Percentiles rank a stretch among this genome's conserved stretches.
Evolutionary conservation across 2,329 filamentous ascomycete species (phyloP).

Genomic region (Trichoderma brevicompactum): DNA sequence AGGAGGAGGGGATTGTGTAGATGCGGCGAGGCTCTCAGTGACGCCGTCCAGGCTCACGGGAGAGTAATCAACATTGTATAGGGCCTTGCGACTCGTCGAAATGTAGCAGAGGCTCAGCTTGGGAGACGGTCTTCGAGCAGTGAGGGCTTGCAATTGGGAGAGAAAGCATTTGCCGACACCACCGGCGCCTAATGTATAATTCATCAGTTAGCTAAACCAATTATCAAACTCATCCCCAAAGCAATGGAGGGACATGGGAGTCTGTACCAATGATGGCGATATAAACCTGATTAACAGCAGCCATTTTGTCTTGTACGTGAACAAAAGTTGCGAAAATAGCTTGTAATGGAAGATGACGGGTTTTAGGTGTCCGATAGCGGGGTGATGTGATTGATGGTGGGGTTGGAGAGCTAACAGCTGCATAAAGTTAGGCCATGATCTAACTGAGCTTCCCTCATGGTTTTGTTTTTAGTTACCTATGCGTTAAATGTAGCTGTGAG

Average conservation of each 20-base stretch:
- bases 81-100: slow-evolving; percentile 80
- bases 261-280: slow-evolving; percentile 58
- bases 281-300: slow-evolving; percentile 52
- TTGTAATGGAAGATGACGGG: slow-evolving; percentile 35
- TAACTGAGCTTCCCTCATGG: not conserved
- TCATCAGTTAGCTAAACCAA: slow-evolving; percentile 29
- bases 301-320: slow-evolving; percentile 41
- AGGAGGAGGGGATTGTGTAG: slow-evolving; percentile 66
- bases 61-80: slow-evolving; percentile 75
- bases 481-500: too few species aligned
- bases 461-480: too few species aligned
- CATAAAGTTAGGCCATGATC: not conserved
- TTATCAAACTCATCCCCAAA: not conserved
- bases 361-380: slow-evolving; percentile 44
- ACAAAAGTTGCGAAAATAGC: slow-evolving; percentile 26
- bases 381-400: slow-evolving; percentile 30
- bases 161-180: slow-evolving; percentile 94
- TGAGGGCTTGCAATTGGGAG: slow-evolving; percentile 72
- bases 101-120: slow-evolving; percentile 82
- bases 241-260: not conserved
- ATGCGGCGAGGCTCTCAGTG: slow-evolving; percentile 66
- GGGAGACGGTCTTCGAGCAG: slow-evolving; percentile 67
- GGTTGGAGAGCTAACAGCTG: slow-evolving; percentile 10
- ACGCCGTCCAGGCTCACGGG: slow-evolving; percentile 64
- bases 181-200: slow-evolving; percentile 70